Evolutionary conservation across 306 rosid genomes (phyloP).

Genomic region (Luffa aegyptiaca): DNA sequence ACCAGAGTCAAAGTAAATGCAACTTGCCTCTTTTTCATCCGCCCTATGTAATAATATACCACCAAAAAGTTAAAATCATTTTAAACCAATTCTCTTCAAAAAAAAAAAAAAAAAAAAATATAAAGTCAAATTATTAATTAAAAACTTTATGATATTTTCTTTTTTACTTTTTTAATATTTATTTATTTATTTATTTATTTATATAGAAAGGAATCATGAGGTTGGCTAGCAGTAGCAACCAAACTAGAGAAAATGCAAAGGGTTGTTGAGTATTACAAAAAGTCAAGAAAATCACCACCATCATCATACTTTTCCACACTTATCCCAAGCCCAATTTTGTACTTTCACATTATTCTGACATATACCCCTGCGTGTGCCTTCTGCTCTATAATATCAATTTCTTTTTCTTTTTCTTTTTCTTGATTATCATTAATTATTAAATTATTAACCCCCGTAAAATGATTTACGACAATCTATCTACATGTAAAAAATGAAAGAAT

Average conservation of each 20-base stretch:
- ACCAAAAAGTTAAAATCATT: neutral
- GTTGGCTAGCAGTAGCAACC: conserved; percentile 67
- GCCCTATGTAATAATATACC: neutral
- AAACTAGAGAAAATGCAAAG: conserved; percentile 25
- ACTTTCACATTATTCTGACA: conserved; percentile 1
- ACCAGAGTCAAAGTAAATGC: neutral
- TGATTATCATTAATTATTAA: no score
- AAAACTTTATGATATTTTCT: neutral
- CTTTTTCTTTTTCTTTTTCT: no score
- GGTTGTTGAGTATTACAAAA: conserved; percentile 43
- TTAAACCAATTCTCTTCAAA: neutral
- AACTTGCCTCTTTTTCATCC: neutral
- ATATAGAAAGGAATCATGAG: conserved; percentile 53
- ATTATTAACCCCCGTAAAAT: neutral
- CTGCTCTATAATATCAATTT: neutral
- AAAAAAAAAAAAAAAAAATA: neutral
- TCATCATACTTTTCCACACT: conserved; percentile 8
- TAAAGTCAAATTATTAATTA: neutral
- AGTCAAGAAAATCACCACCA: conserved; percentile 28
- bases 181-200: neutral
- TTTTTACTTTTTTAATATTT: neutral
- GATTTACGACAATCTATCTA: neutral
- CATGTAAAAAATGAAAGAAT: neutral
- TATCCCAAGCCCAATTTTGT: conserved; percentile 6
- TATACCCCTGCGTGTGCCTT: neutral